Evolutionary conservation across 1,284 basidiomycete species (phyloP), one percentile per base, ranked within the genome.

Genomic region (Heterobasidion occidentale): DNA sequence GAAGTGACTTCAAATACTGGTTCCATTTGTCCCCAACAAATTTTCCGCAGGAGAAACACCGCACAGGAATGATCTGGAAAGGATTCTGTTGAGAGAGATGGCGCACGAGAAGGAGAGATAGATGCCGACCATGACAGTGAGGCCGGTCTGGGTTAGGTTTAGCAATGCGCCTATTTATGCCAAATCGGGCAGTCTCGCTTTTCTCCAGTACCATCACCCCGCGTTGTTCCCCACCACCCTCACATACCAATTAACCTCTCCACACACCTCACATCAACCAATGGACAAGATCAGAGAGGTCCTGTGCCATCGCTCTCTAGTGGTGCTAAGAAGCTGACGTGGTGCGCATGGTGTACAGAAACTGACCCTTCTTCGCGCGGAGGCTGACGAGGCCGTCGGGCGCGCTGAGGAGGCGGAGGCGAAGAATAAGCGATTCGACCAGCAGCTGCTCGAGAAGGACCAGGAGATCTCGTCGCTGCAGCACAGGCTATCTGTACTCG

Each of bases 21-120:
- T 84, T 88, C 93, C 94, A 96, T 63, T 95, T 90, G 77, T 96
- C 92, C 54, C 93, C 92, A 50, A 95, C 85, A 60, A 96, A 92
- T 72, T 95, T 95, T 49, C 93, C 93, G 66, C 92, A 95, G 34
- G 92, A 92, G 69, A 96, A 96, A 63, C 91, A 94, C 53, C 90
- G 82, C 5, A 93, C 86, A 55, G 90, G 90, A 59, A 92, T 92
- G 58, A 92, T 92, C 90, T 91, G 35, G 15, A 6, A 14, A 9
- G 15, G 7, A 5, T 7, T 36, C 15, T 7, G 50, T 42, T 5
- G 27, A 27, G 27, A 27, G n/a, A 42, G 38, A 42, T 42, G n/a
- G 38, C 12, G 12, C 38, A 42, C 12, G 7, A 42, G 12, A 42
- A 42, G 38, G 38, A 27, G 38, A 42, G n/a, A 42, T 42, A n/a